phyloP scores from a whole-genome alignment of 495 filamentous ascomycete genomes.

The Hypoxylon trugodes region DNA sequence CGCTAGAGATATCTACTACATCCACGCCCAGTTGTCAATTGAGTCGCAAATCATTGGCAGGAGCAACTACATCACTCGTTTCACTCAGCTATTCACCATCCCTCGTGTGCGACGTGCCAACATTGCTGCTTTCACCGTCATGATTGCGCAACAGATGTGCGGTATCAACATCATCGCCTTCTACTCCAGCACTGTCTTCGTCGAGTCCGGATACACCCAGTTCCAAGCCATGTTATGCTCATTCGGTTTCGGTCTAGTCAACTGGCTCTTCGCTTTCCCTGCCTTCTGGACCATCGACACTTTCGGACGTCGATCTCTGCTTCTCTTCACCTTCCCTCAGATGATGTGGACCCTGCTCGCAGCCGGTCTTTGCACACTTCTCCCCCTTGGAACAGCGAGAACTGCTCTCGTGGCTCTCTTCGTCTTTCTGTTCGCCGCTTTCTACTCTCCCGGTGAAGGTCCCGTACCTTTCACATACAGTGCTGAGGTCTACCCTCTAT shows the following conservation, averaged over 20 bases:
- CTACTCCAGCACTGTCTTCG: conserved; percentile 81
- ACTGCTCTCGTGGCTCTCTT: conserved; percentile 69
- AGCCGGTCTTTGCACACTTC: conserved; percentile 74
- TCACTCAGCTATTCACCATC: conserved; percentile 66
- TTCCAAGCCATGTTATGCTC: conserved; percentile 73
- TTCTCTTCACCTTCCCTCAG: conserved; percentile 85
- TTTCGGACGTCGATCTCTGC: conserved; percentile 76
- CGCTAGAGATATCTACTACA: conserved; percentile 79
- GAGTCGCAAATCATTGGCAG: conserved; percentile 47
- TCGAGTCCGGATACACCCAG: conserved; percentile 64
- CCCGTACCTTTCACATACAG: conserved; percentile 85
- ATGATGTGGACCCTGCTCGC: conserved; percentile 83
- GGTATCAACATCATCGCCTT: conserved; percentile 89
- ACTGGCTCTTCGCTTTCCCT: conserved; percentile 85
- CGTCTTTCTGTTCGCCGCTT: conserved; percentile 74
- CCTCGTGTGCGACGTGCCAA: conserved; percentile 70
- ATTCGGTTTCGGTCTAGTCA: conserved; percentile 81
- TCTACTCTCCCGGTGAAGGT: conserved; percentile 82
- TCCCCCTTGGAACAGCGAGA: conserved; percentile 61
- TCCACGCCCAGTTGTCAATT: conserved; percentile 64
- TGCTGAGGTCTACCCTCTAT: conserved; percentile 80
- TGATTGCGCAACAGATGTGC: conserved; percentile 88
- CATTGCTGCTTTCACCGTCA: conserved; percentile 69
- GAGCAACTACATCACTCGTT: conserved; percentile 60
- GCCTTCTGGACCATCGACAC: conserved; percentile 88